phyloP scores from a whole-genome alignment of 73 alveolate species.

The Paramecium bursaria region DNA sequence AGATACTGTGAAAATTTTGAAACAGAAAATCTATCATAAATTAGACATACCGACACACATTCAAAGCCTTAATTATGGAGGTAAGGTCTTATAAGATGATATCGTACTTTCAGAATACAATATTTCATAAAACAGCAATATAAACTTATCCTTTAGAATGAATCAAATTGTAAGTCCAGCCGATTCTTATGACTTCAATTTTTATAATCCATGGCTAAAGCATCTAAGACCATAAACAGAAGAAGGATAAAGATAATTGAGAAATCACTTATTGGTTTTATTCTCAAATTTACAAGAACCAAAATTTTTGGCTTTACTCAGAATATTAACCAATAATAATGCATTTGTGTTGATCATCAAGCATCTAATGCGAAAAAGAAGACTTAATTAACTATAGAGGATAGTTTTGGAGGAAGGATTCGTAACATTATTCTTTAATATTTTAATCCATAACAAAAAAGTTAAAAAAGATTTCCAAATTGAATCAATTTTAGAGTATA shows the following conservation, averaged over 20 bases:
- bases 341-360: background rate
- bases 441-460: background rate
- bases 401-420: constrained; percentile 58
- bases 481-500: background rate
- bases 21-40: constrained; percentile 37
- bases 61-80: constrained; percentile 7
- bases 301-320: background rate
- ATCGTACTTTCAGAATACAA: constrained; percentile 12
- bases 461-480: background rate
- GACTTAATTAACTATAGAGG: constrained; percentile 4
- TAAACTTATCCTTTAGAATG: constrained; percentile 14
- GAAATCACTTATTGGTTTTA: background rate
- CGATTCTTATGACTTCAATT: constrained; percentile 31
- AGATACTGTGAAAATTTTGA: background rate
- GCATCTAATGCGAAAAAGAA: background rate
- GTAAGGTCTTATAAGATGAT: constrained; percentile 1
- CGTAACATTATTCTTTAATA: constrained; percentile 18
- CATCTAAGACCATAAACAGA: constrained; percentile 17
- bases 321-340: constrained; percentile 28
- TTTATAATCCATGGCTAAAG: constrained; percentile 26
- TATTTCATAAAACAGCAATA: constrained; percentile 9
- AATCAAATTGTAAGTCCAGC: constrained; percentile 31
- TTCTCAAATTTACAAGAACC: background rate
- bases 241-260: constrained; percentile 3
- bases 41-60: constrained; percentile 37